Evolutionary conservation across 2,329 filamentous ascomycete species (phyloP), one percentile per base, ranked within the genome.

Genomic region (Exutisphaerella laricina): DNA sequence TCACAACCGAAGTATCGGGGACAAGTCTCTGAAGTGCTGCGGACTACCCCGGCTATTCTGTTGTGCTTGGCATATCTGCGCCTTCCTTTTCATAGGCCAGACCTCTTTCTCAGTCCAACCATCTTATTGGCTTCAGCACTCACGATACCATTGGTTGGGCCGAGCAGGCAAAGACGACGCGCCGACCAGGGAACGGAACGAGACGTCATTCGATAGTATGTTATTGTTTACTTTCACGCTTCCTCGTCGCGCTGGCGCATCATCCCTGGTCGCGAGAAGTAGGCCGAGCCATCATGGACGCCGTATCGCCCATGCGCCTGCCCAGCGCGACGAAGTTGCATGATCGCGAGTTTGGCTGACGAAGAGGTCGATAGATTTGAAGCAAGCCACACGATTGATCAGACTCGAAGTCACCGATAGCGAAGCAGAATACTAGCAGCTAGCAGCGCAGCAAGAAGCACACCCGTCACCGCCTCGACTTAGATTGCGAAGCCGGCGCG

Each of bases 191-290:
- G 13, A 14, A 39, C 18, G 36, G 36, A 22, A 28, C 36, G 20
- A 26, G 23, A 28, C 36, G 10, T 39, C 36, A 39, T 39, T 39
- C 22, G 36, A 28, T n/a, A 14, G 21, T 20, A 37, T 21, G 34
- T 37, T 39, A n/a, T 39, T 39, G 21, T 28, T 40, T 41, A 28
- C 38, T 36, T 26, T 26, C 23, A 26, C 23, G 23, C 32, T 26
- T 18, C 26, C 34, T 28, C 41, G 32, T 42, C 44, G 48, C 48
- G 42, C 36, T 33, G 39, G 34, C 12, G 6, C 23, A 26, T 26
- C 23, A 26, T 26, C 23, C 12, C 23, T 12, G 23, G 12, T 26
- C 12, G 23, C 23, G 23, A 26, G 23, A 12, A 12, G 6, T 26
- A 12, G 6, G 6, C 6, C 23, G 23, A 26, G 12, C 12, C 6